Evolutionary conservation across 805 yeast genomes (phyloP).

Genomic region (Candida pseudofarinosa): DNA sequence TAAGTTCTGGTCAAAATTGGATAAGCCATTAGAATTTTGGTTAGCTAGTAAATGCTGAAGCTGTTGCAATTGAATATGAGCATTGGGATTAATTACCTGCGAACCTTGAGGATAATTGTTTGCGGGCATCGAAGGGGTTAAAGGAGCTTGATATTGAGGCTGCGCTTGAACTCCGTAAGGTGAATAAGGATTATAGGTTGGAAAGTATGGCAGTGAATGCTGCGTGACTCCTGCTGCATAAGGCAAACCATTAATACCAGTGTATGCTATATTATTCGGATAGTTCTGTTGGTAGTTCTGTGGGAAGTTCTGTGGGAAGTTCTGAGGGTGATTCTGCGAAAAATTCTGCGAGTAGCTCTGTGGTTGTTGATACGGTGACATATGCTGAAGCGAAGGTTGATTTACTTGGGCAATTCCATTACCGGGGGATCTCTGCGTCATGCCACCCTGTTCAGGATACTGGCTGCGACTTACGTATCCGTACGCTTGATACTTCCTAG

Average conservation of each 20-base stretch:
- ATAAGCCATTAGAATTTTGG: constrained; percentile 10
- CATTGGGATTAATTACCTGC: neutral
- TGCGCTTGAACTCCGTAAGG: neutral
- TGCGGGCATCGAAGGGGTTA: neutral
- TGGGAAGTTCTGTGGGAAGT: neutral
- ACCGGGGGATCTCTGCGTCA: neutral
- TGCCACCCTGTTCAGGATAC: constrained; percentile 5
- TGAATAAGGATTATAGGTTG: constrained; percentile 3
- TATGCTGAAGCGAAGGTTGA: constrained; percentile 7
- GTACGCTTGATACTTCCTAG: constrained; percentile 17
- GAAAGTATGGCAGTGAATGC: neutral
- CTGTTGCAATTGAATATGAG: constrained; percentile 9
- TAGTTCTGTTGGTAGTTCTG: neutral
- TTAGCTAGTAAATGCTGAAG: constrained; percentile 16
- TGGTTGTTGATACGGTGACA: constrained; percentile 14
- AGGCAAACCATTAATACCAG: neutral
- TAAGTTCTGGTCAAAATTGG: neutral
- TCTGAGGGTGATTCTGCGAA: constrained; percentile 7
- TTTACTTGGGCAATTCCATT: neutral
- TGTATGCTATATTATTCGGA: neutral
- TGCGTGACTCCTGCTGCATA: neutral
- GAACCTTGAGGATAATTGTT: neutral
- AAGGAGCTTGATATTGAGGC: neutral
- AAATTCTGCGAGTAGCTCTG: constrained; percentile 4
- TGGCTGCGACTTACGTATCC: constrained; percentile 16